Evolutionary conservation across 2,329 filamentous ascomycete species (phyloP), one percentile per base, ranked within the genome.

Genomic region (Epichloe typhina): DNA sequence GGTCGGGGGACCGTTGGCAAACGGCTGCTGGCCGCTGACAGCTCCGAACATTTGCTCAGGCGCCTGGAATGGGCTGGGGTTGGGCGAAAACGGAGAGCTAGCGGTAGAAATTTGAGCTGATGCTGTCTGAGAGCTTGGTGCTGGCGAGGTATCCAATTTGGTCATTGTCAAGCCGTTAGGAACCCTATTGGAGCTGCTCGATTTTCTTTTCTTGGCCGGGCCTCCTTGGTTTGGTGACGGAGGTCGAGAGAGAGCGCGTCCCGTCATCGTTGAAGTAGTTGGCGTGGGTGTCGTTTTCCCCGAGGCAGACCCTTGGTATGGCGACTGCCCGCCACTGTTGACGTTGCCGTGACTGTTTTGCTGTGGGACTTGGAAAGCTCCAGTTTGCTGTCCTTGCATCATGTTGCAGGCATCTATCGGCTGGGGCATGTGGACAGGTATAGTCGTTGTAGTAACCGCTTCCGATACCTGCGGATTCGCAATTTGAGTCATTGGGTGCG

Each of bases 121-220:
- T 13, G 59, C 65, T 62, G 56, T 67, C 55, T 65, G 71, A 55
- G 61, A 63, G 56, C 54, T 56, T 50, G 62, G 68, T 54, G 66
- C 67, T 57, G 63, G 73, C 46, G 66, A 70, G 2, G 79, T 82
- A 57, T 93, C 86, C 37, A 93, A 72, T 50, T 81, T 81, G 2
- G 89, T 95, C 89, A 95, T 95, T 7, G 83, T 78, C 58, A 95
- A 68, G 15, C 79, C 82, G 17, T 77, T 81, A 0, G 88, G 86
- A 13, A 94, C 70, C 64, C 87, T 87, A 36, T 79, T 77, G 40
- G 75, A 75, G 63, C 76, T 76, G 63, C 83, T 89, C 5, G 84
- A 82, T 66, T 95, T 95, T 55, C 89, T 79, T 69, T 89, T 89
- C 72, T 94, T 95, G 42, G 80, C 76, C 2, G 85, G 85, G 1